phyloP scores from a whole-genome alignment of 202 grass and related monocot species.

The Zizania palustris region DNA sequence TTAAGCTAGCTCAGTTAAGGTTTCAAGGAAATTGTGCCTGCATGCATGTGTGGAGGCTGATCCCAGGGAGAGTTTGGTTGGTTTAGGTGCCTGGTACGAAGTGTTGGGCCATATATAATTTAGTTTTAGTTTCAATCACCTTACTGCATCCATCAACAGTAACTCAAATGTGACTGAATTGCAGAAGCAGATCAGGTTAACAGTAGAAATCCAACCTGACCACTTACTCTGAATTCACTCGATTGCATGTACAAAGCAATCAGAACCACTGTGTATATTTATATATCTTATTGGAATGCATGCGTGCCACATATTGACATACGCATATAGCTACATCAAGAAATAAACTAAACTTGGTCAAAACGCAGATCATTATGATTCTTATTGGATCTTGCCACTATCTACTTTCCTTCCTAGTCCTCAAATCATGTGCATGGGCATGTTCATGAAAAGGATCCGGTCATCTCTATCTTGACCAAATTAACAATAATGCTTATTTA shows the following conservation, averaged over 20 bases:
- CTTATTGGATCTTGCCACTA: too few species aligned
- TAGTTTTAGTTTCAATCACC: constrained; percentile 1
- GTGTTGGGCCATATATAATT: constrained; percentile 19
- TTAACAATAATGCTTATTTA: too few species aligned
- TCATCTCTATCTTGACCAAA: too few species aligned
- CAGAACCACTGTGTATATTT: neutral
- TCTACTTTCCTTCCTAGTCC: too few species aligned
- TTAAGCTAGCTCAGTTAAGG: constrained; percentile 53
- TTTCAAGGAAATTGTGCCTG: constrained; percentile 47
- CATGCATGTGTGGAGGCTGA: constrained; percentile 47
- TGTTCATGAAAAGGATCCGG: too few species aligned
- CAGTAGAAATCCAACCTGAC: neutral
- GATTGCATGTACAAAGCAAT: neutral
- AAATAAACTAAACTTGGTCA: too few species aligned
- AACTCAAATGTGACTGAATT: constrained; percentile 4
- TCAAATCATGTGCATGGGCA: too few species aligned
- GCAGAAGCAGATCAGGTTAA: neutral
- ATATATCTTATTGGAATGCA: too few species aligned
- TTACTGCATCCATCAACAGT: neutral
- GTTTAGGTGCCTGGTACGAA: constrained; percentile 42
- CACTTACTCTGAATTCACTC: constrained; percentile 4
- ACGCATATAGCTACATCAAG: too few species aligned
- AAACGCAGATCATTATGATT: too few species aligned
- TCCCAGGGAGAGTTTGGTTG: constrained; percentile 54
- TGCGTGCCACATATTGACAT: constrained; percentile 18